phyloP scores from a whole-genome alignment of 2,329 filamentous ascomycete genomes.

The Penicillium sp. region DNA sequence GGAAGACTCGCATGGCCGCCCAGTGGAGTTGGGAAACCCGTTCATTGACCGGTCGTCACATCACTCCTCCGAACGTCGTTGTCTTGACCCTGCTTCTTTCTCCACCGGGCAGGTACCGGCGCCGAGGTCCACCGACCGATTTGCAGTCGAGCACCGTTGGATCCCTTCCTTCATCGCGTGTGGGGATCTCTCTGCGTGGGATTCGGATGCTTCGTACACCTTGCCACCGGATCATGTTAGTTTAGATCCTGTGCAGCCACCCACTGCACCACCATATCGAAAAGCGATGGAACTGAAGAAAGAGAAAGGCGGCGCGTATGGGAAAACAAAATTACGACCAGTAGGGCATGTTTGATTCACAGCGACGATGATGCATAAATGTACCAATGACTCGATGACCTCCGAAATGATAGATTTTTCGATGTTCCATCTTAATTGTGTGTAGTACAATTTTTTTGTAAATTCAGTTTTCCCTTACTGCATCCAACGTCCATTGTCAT shows the following conservation, averaged over 20 bases:
- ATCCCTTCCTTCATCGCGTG: conserved; percentile 97
- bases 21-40: conserved; percentile 4
- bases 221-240: conserved; percentile 80
- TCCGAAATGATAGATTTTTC: too few relatives aligned
- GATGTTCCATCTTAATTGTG: too few relatives aligned
- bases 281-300: conserved; percentile 79
- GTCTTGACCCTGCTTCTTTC: conserved; percentile 40
- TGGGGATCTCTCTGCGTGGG: conserved; percentile 87
- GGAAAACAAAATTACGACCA: conserved; percentile 55
- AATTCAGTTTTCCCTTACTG: too few relatives aligned
- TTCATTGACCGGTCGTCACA: conserved; percentile 9
- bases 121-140: conserved; percentile 23
- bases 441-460: too few relatives aligned
- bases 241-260: conserved; percentile 87
- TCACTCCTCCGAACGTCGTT: conserved; percentile 21
- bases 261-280: conserved; percentile 92
- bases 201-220: conserved; percentile 90
- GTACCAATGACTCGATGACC: too few relatives aligned
- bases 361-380: too few relatives aligned
- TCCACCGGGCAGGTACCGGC: conserved; percentile 14
- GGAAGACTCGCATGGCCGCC: conserved; percentile 36
- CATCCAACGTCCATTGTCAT: too few relatives aligned
- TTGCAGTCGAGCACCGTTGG: conserved; percentile 57
- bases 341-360: conserved; percentile 21
- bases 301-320: conserved; percentile 67